Percentiles rank a stretch among this genome's conserved stretches.
phyloP scores from a whole-genome alignment of 257 asterid genomes.

The Solanum medicagineum region DNA sequence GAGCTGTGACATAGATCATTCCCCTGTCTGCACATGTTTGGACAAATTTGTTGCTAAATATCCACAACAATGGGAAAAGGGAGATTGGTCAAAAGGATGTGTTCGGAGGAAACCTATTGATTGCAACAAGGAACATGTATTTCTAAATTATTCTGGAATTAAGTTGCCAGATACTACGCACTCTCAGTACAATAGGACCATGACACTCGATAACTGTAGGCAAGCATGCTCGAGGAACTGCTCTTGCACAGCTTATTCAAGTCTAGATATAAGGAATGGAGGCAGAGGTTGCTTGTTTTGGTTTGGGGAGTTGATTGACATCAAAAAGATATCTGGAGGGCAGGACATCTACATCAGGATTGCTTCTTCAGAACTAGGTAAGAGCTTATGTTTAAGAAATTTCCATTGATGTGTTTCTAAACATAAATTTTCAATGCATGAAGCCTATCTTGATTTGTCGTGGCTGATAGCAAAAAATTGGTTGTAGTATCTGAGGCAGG shows the following conservation, averaged over 20 bases:
- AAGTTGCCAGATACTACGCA: neutral
- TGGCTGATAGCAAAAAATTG: neutral
- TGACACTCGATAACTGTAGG: conserved; percentile 2
- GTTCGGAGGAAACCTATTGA: neutral
- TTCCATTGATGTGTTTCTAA: neutral
- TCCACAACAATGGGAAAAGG: neutral
- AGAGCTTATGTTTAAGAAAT: neutral
- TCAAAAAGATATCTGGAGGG: neutral
- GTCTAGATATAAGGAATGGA: conserved; percentile 1
- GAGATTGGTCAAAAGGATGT: conserved; percentile 19
- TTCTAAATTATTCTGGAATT: neutral
- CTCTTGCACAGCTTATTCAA: conserved; percentile 26
- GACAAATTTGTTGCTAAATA: conserved; percentile 1
- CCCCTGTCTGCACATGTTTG: conserved; percentile 19
- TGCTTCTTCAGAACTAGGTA: conserved; percentile 11
- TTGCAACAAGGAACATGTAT: neutral
- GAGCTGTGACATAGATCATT: conserved; percentile 4
- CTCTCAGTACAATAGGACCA: neutral
- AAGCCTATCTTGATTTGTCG: neutral
- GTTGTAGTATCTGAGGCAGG: neutral
- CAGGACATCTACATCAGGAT: conserved; percentile 17
- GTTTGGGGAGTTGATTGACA: conserved; percentile 19
- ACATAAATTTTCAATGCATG: neutral
- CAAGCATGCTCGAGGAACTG: conserved; percentile 18
- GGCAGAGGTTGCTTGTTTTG: conserved; percentile 28